A percentile compares a stretch with the other conserved stretches of the same genome.
Conservation (phyloP, 1,139 yeast species). For the Wickerhamomyces sp. region DNA sequence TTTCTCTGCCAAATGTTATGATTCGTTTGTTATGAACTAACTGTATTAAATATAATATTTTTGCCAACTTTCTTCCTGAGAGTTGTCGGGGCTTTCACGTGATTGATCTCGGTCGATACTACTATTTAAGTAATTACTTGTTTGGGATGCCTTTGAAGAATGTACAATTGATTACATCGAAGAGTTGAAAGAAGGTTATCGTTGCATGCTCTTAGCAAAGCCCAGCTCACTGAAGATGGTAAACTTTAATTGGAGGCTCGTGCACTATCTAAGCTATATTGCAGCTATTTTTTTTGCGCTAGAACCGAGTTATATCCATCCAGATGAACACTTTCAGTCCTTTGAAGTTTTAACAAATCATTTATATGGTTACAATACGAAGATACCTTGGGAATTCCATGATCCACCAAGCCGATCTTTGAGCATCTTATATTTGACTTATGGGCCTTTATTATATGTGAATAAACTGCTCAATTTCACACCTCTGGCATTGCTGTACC, state of each 20-base stretch:
- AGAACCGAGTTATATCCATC: conserved; percentile 85
- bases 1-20: neutral
- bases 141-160: too few species aligned
- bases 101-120: too few species aligned
- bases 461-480: conserved; percentile 14
- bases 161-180: too few species aligned
- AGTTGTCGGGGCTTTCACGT: too few species aligned
- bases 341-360: conserved; percentile 62
- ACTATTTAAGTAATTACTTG: too few species aligned
- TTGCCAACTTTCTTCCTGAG: too few species aligned
- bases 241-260: conserved; percentile 39
- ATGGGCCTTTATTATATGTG: conserved; percentile 54
- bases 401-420: conserved; percentile 66
- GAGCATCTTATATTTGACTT: conserved; percentile 61
- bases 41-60: too few species aligned
- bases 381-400: conserved; percentile 83
- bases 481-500: conserved; percentile 50
- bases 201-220: too few species aligned
- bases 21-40: neutral
- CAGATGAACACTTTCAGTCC: conserved; percentile 94
- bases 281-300: conserved; percentile 56
- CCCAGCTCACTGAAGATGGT: neutral
- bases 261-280: conserved; percentile 40
- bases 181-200: too few species aligned
- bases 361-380: conserved; percentile 46